Evolutionary conservation across 2,329 filamentous ascomycete genomes (phyloP), one percentile per base, ranked within the genome.

Genomic region (Orbilia brochopaga): DNA sequence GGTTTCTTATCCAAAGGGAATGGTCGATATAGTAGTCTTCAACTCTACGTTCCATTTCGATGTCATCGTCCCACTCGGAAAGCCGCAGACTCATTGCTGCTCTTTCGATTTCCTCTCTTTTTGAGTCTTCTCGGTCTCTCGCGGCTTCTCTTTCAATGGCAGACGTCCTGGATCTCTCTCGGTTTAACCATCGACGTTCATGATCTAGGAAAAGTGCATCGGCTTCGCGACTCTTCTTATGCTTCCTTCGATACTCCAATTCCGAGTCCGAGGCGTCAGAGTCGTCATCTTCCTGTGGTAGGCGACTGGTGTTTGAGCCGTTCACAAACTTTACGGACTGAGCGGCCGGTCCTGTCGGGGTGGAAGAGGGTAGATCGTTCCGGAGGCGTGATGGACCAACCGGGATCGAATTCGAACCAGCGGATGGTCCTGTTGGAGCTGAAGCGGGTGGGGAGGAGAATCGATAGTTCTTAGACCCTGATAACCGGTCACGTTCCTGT

Each of bases 11-110:
- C 92, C 93, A 99, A 21, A 87, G 85, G 44, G 88, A 89, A 55
- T 89, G 90, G 76, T 99, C 93, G 54, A 88, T 84, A 80, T 97
- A 97, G 82, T 97, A 99, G 42, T 90, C 85, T 72, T 92, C 87
- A 1, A 82, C 81, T 79, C 91, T 92, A 23, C 88, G 85, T 17
- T 83, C 83, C 5, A 86, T 85, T 80, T 97, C 92, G n/a, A 85
- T 82, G 75, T 96, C 92, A 76, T 99, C 94, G 76, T 97, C 89
- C 86, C 92, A 97, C n/a, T 88, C 86, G 51, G 84, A 84, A 11
- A 96, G 83, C 64, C 89, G 85, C 76, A 90, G 87, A 6, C 89
- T 85, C 80, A 89, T 87, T 54, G 87, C 86, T 30, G 88, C 86
- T 69, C 84, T 86, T 58, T 86, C 85, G 53, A 86, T 84, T 73